Evolutionary conservation across 495 filamentous ascomycete species (phyloP), one percentile per base, ranked within the genome.

Genomic region (Hypoxylon lienhwacheense): DNA sequence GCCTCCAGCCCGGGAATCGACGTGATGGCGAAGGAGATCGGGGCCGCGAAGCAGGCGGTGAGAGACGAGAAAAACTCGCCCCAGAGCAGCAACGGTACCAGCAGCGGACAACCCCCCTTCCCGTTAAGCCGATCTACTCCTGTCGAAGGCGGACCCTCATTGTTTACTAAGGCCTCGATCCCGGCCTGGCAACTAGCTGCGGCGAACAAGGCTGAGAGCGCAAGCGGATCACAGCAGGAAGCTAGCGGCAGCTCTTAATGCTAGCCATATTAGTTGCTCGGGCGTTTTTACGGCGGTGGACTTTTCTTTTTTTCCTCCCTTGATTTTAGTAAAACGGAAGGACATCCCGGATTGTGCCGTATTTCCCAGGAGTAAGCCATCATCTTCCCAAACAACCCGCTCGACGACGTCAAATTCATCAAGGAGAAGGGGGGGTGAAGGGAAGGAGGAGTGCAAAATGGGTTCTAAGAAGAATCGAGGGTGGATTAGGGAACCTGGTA

Each of bases 141-240:
- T 24, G 74, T 69, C 60, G 59, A 68, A 34, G 69, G 61, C 59
- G 69, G 71, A 50, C 72, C 66, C 71, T 55, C 67, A 70, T 28
- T n/a, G n/a, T n/a, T 69, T 67, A 32, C 49, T 66, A 79, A 75
- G 63, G 83, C 87, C 5, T 85, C 86, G n/a, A 96, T 96, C 59
- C 91, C 91, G 1, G 82, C 86, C 1, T 96, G 91, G 91, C 91
- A 96, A 71, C 81, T 95, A 82, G 84, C n/a, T n/a, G n/a, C 86
- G 33, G 80, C 85, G 34, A 84, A 79, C 65, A 77, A 72, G 19
- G 57, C 60, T 16, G 61, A 52, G 10, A 53, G 60, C 2, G 63
- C 48, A 7, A 59, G 56, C 52, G 50, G 59, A 39, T 57, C 55
- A 15, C 46, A 44, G 20, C 43, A 63, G 22, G 58, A 61, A 22